Conservation (phyloP, 257 asterid genomes). For the Anisodus acutangulus region DNA sequence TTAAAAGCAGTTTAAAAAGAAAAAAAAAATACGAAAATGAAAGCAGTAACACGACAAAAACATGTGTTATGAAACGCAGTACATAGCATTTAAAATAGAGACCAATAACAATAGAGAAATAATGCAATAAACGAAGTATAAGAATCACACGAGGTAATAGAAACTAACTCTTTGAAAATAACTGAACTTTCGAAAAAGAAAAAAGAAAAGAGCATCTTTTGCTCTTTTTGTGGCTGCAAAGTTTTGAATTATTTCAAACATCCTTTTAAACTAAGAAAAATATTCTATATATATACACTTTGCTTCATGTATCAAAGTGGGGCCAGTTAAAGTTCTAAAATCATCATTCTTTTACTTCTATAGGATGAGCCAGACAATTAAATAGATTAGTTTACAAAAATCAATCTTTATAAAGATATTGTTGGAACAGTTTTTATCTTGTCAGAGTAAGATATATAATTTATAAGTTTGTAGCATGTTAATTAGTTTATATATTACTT, state of each 20-base stretch:
- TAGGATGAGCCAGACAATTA: not conserved
- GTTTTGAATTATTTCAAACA: too few species aligned
- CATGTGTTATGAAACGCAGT: too few species aligned
- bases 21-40: too few species aligned
- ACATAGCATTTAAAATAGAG: too few species aligned
- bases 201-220: not conserved
- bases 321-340: not conserved
- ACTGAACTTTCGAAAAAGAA: too few species aligned
- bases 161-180: not conserved
- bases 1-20: too few species aligned
- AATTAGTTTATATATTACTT: not conserved
- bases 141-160: too few species aligned
- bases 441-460: not conserved
- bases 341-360: not conserved
- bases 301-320: slow-evolving; percentile 7
- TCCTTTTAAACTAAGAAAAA: not conserved
- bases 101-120: too few species aligned
- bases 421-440: not conserved
- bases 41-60: too few species aligned
- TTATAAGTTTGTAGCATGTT: not conserved
- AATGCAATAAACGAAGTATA: too few species aligned
- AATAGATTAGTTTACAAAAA: slow-evolving; percentile 18
- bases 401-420: slow-evolving; percentile 1
- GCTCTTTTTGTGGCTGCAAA: not conserved
- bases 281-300: not conserved